phyloP scores from a whole-genome alignment of 495 filamentous ascomycete genomes.

The Glonium stellatum region DNA sequence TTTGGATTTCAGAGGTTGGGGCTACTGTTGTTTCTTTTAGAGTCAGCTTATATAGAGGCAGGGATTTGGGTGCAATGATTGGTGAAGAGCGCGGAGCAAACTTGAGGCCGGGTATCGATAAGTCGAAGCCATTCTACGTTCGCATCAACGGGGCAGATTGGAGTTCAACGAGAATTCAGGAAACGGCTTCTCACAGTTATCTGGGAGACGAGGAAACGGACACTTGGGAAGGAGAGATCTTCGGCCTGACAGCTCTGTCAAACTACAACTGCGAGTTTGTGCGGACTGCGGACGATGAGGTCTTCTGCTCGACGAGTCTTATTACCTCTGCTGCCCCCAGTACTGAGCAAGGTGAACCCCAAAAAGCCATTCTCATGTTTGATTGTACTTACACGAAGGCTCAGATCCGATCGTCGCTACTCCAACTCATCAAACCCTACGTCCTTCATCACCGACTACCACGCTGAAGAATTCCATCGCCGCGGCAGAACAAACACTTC shows the following conservation, averaged over 20 bases:
- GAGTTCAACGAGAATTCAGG: conserved; percentile 67
- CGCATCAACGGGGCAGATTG: conserved; percentile 83
- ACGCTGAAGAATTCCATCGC: conserved; percentile 83
- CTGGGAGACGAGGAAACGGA: conserved; percentile 48
- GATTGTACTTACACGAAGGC: conserved; percentile 36
- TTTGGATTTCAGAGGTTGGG: conserved; percentile 83
- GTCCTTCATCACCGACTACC: conserved; percentile 66
- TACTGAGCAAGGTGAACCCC: conserved; percentile 52
- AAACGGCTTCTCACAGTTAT: conserved; percentile 40
- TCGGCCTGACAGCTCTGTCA: conserved; percentile 76
- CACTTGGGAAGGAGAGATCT: conserved; percentile 76
- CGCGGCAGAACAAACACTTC: conserved; percentile 68
- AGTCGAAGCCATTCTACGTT: conserved; percentile 72
- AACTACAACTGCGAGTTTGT: conserved; percentile 83
- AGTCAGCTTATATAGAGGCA: conserved; percentile 23
- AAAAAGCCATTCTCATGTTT: neutral
- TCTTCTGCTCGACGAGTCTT: conserved; percentile 71
- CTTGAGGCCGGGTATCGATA: conserved; percentile 44
- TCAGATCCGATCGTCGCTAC: conserved; percentile 41
- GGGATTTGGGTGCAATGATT: conserved; percentile 2
- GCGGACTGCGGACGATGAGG: conserved; percentile 60
- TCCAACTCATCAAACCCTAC: conserved; percentile 62
- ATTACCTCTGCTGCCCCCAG: conserved; percentile 68
- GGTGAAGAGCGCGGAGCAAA: conserved; percentile 18
- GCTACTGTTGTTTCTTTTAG: conserved; percentile 77